Percentiles rank a stretch among this genome's conserved stretches.
phyloP scores from a whole-genome alignment of 2,329 filamentous ascomycete genomes.

The Bipolaris victoriae region DNA sequence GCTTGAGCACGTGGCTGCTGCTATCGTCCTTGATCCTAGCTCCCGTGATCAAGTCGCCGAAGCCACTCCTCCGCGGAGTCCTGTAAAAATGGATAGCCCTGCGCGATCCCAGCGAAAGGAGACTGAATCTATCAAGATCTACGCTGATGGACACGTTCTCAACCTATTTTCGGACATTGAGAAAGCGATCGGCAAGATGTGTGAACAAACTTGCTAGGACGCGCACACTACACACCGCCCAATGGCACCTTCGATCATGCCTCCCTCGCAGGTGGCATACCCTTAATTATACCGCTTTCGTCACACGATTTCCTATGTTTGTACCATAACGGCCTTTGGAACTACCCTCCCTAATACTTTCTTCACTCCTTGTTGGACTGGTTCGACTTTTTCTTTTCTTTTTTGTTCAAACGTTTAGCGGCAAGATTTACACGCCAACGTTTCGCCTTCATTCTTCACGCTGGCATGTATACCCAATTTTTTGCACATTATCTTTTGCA shows the following conservation, averaged over 20 bases:
- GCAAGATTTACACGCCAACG: slow-evolving; percentile 9
- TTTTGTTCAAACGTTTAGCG: slow-evolving; percentile 15
- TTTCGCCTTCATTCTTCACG: slow-evolving; percentile 10
- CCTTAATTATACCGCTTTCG: slow-evolving; percentile 27
- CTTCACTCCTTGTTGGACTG: slow-evolving; percentile 18
- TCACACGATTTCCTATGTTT: slow-evolving; percentile 25
- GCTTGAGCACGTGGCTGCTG: slow-evolving; percentile 79
- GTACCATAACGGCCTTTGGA: slow-evolving; percentile 39
- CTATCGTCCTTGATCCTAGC: slow-evolving; percentile 51
- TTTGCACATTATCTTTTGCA: neutral
- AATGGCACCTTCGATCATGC: slow-evolving; percentile 18
- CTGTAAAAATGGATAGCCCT: slow-evolving; percentile 47
- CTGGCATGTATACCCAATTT: slow-evolving; percentile 15
- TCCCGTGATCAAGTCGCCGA: slow-evolving; percentile 38
- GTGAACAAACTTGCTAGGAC: slow-evolving; percentile 48
- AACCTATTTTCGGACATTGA: slow-evolving; percentile 52
- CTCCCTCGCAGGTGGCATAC: slow-evolving; percentile 17
- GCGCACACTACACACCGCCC: slow-evolving; percentile 15
- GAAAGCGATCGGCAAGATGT: slow-evolving; percentile 52
- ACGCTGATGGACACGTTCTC: slow-evolving; percentile 51
- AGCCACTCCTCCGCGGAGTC: slow-evolving; percentile 49
- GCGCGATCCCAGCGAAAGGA: slow-evolving; percentile 43
- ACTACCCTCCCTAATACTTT: slow-evolving; percentile 19
- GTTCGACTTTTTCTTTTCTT: slow-evolving; percentile 11
- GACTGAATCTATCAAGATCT: slow-evolving; percentile 53